Evolutionary conservation across 225 moss, liverwort and hornwort species (phyloP).

Genomic region (Marchantia paleacea): DNA sequence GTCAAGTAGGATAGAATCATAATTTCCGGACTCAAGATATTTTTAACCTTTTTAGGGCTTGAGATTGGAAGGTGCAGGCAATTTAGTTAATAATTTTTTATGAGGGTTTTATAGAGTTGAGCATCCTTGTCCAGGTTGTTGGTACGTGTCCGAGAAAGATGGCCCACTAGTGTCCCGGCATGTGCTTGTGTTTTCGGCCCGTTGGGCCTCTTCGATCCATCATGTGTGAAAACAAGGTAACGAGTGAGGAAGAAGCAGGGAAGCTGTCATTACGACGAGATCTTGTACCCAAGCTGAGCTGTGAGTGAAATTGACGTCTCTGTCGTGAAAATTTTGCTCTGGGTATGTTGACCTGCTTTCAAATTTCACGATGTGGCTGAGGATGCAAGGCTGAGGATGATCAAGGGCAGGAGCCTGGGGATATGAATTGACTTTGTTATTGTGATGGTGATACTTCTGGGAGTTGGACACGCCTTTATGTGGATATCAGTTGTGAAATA

Average conservation of each 20-base stretch:
- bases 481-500: neutral
- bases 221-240: conserved; percentile 3
- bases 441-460: neutral
- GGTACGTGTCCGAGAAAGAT: neutral
- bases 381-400: neutral
- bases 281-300: neutral
- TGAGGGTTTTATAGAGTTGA: neutral
- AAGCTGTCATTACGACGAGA: neutral
- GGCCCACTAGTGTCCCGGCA: neutral
- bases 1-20: neutral
- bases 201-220: neutral
- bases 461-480: neutral
- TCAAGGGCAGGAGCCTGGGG: neutral
- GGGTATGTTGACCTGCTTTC: neutral
- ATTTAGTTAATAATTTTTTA: neutral
- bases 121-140: neutral
- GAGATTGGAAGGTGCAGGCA: conserved; percentile 8
- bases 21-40: conserved; percentile 6
- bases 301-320: too few relatives aligned
- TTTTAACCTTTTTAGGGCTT: neutral
- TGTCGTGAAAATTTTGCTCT: too few relatives aligned
- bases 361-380: neutral
- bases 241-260: neutral
- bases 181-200: neutral
- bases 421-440: neutral